A percentile compares a stretch with the other conserved stretches of the same genome.
These are phyloP conservation scores for Tetrahymena elliotti DNA, from an alignment of 73 alveolate species.

Conservation along the genomic window DNA sequence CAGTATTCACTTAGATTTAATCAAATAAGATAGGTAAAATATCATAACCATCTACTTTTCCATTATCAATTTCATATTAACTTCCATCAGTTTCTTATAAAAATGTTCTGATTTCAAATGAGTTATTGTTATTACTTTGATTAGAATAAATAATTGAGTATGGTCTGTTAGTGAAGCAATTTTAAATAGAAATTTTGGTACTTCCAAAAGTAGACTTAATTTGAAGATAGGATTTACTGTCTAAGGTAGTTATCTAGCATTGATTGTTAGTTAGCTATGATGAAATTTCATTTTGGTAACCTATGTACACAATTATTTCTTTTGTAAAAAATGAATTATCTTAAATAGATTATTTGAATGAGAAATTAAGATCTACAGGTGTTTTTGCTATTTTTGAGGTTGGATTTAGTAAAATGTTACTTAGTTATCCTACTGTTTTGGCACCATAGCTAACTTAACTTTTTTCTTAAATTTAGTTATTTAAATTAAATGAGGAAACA, in stretches of 20 bases:
- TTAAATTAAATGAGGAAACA: neutral
- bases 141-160: neutral
- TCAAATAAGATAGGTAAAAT: neutral
- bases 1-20: neutral
- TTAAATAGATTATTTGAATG: neutral
- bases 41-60: neutral
- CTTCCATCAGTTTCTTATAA: neutral
- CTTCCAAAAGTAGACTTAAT: neutral
- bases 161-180: neutral
- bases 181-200: neutral
- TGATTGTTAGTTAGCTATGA: neutral
- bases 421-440: neutral
- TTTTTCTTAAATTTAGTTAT: neutral
- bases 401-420: neutral
- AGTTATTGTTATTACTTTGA: neutral
- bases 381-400: neutral
- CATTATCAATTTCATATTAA: neutral
- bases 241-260: neutral
- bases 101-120: neutral
- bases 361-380: neutral
- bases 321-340: neutral
- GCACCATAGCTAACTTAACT: neutral
- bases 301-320: neutral
- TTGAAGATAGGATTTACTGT: neutral
- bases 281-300: neutral